Evolutionary conservation across 495 filamentous ascomycete species (phyloP), one percentile per base, ranked within the genome.

Genomic region (Aspergillus steynii): DNA sequence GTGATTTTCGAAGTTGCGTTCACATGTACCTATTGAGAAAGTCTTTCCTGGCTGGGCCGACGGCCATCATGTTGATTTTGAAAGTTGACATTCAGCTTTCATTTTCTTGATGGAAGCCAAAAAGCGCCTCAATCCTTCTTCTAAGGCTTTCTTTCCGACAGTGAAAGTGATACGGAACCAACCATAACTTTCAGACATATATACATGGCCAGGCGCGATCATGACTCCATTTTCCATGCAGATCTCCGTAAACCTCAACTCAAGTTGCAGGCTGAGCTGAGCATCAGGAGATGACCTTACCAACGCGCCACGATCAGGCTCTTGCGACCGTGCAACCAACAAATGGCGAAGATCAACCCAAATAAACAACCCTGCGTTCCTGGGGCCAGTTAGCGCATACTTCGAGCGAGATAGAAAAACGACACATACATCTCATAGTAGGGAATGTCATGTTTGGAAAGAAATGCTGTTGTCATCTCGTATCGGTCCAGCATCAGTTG

Each of bases 311-410:
- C 8, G 15, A 46, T 46, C 15, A 15, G 8, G 42, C 7, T 7
- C 42, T 58, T n/a, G 1, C 29, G 27, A 58, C 27, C 53, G 27
- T 4, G 62, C 29, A 5, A 47, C 63, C 46, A 74, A 52, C 26
- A 58, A 70, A n/a, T 68, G 65, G n/a, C 56, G 56, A 25, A 85
- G 62, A 71, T 83, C 75, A 7, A 78, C 55, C 82, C 82, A 83
- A 28, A 85, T 61, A 61, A 85, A 85, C 29, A 83, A 67, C 0
- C 72, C 42, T 8, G 42, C 7, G 15, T 46, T 15, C 42, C 42
- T 46, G 42, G 42, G 8, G 42, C 8, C 7, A 46, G 42, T 46
- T 46, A 46, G 42, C 7, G 15, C 15, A 46, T 46, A 15, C 7
- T 46, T 46, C 7, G 42, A 15, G 42, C 42, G 42, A 46, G 7